A percentile compares a stretch with the other conserved stretches of the same genome.
phyloP scores from a whole-genome alignment of 2,329 filamentous ascomycete species.

The Fusarium tjaetaba region DNA sequence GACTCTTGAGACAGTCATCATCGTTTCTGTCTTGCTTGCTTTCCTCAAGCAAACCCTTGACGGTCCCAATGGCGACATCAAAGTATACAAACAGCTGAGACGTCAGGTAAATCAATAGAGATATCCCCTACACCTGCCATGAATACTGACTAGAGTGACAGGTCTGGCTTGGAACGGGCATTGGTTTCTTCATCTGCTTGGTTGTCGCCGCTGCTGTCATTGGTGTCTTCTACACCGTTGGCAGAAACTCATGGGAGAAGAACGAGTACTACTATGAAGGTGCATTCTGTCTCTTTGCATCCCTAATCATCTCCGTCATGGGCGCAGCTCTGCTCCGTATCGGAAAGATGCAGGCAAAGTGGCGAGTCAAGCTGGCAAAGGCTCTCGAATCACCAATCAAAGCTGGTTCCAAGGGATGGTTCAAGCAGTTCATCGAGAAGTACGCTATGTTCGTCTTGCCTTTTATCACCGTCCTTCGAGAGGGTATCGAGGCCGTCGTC shows the following conservation, averaged over 20 bases:
- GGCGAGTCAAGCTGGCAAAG: constrained; percentile 82
- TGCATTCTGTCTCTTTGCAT: constrained; percentile 77
- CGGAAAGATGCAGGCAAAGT: constrained; percentile 86
- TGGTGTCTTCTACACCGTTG: constrained; percentile 75
- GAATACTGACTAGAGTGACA: constrained; percentile 20
- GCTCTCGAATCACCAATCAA: constrained; percentile 66
- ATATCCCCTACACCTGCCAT: not conserved
- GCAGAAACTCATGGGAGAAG: constrained; percentile 71
- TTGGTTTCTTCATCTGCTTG: constrained; percentile 72
- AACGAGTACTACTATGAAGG: constrained; percentile 86
- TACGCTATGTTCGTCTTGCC: constrained; percentile 89
- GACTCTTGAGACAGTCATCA: constrained; percentile 82
- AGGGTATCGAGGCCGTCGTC: constrained; percentile 86
- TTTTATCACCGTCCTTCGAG: constrained; percentile 86
- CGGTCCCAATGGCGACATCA: constrained; percentile 68
- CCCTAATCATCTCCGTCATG: constrained; percentile 83
- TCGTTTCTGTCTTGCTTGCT: constrained; percentile 85
- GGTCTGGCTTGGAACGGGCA: constrained; percentile 71
- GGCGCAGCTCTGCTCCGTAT: constrained; percentile 83
- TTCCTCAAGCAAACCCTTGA: constrained; percentile 84
- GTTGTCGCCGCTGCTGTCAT: constrained; percentile 74
- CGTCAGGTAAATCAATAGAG: constrained; percentile 62
- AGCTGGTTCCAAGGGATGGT: constrained; percentile 53
- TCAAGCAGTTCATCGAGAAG: constrained; percentile 76
- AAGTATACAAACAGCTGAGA: constrained; percentile 73